A percentile compares a stretch with the other conserved stretches of the same genome.
phyloP scores from a whole-genome alignment of 371 early-diverging fungal genomes.

The Apophysomyces ossiformis region DNA sequence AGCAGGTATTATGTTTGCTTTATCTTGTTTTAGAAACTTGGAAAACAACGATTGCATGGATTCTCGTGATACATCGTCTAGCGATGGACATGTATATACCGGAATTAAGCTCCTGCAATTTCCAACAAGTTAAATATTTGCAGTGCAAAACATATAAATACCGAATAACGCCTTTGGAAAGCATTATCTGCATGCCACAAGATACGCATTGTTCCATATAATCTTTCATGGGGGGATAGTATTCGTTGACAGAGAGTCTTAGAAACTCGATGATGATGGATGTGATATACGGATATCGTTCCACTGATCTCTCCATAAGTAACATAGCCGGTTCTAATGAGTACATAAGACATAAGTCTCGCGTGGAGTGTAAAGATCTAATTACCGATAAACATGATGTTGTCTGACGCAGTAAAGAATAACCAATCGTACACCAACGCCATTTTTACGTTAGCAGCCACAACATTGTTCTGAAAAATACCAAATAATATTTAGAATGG shows the following conservation, averaged over 20 bases:
- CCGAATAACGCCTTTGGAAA: conserved; percentile 70
- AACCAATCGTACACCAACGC: conserved; percentile 83
- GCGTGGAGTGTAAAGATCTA: background rate
- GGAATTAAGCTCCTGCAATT: conserved; percentile 34
- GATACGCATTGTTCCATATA: conserved; percentile 57
- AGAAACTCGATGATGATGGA: conserved; percentile 69
- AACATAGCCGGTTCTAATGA: conserved; percentile 73
- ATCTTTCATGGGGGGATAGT: conserved; percentile 57
- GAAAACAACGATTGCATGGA: conserved; percentile 38
- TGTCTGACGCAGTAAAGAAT: conserved; percentile 70
- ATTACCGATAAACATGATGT: conserved; percentile 76
- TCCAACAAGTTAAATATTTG: background rate
- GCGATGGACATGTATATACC: conserved; percentile 37
- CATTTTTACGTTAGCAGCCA: conserved; percentile 70
- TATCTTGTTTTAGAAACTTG: conserved; percentile 25
- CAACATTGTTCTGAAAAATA: conserved; percentile 44
- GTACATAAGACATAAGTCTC: background rate
- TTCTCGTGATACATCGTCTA: conserved; percentile 31
- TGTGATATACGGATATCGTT: conserved; percentile 70
- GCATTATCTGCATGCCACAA: conserved; percentile 59
- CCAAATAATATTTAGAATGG: background rate
- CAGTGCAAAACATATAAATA: conserved; percentile 16
- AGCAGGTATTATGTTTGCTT: conserved; percentile 13
- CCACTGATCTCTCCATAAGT: conserved; percentile 72
- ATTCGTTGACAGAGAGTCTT: conserved; percentile 60